phyloP scores from a whole-genome alignment of 495 filamentous ascomycete species.

The Polyplosphaeria fusca region DNA sequence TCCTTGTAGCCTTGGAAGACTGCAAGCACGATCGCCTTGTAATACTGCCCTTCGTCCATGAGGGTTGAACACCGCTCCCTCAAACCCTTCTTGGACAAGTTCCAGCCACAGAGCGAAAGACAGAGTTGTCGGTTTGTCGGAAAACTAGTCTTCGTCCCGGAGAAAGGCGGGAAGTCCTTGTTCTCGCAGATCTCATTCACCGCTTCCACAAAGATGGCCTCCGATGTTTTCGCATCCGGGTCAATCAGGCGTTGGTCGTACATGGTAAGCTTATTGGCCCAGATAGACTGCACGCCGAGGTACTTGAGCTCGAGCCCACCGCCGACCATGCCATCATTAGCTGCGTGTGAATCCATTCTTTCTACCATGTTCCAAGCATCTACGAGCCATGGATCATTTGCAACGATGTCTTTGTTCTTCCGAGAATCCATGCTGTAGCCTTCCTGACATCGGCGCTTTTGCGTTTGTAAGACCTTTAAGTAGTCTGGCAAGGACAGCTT shows the following conservation, averaged over 20 bases:
- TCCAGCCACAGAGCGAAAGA: constrained; percentile 73
- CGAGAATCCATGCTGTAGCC: constrained; percentile 76
- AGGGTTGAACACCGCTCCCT: constrained; percentile 54
- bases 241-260: constrained; percentile 33
- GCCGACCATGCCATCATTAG: constrained; percentile 69
- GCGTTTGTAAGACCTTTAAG: constrained; percentile 39
- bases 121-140: constrained; percentile 75
- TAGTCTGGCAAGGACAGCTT: constrained; percentile 25
- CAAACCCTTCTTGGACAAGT: constrained; percentile 58
- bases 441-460: constrained; percentile 56
- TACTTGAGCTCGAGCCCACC: constrained; percentile 77
- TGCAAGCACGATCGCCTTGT: constrained; percentile 58
- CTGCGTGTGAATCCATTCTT: constrained; percentile 46
- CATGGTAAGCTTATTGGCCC: constrained; percentile 70
- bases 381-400: constrained; percentile 70
- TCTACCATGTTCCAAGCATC: constrained; percentile 61
- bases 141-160: constrained; percentile 57
- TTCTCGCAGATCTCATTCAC: constrained; percentile 52
- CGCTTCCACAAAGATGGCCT: constrained; percentile 45
- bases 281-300: constrained; percentile 75
- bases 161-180: constrained; percentile 48
- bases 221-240: constrained; percentile 18
- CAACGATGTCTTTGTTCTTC: constrained; percentile 63
- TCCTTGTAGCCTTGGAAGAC: constrained; percentile 43
- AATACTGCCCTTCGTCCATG: constrained; percentile 64